Evolutionary conservation across 23 red algal species (phyloP).

Genomic region (Gracilaria domingensis): DNA sequence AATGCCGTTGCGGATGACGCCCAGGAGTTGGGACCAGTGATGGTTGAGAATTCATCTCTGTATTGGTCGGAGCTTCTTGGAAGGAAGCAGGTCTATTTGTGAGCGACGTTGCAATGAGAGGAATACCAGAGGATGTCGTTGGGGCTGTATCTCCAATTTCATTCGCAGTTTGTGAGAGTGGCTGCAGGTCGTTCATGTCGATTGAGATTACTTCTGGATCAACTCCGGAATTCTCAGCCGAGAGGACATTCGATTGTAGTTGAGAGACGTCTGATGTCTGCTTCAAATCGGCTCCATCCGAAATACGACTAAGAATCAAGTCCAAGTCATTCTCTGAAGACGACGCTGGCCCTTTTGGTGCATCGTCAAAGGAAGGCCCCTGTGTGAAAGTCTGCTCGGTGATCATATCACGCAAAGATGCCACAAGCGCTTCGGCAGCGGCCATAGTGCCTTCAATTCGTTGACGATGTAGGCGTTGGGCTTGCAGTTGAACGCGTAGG

Average conservation of each 20-base stretch:
- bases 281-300: conserved; percentile 7
- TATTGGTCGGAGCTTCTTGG: neutral
- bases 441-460: conserved; percentile 54
- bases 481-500: conserved; percentile 44
- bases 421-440: conserved; percentile 65
- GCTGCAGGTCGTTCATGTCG: neutral
- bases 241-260: neutral
- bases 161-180: neutral
- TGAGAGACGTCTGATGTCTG: neutral
- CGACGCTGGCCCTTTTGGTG: neutral
- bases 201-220: neutral
- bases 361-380: conserved; percentile 1
- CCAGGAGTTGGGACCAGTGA: neutral
- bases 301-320: conserved; percentile 31
- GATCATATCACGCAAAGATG: conserved; percentile 61
- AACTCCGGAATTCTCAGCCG: neutral
- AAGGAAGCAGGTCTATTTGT: neutral
- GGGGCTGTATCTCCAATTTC: conserved; percentile 6
- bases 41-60: neutral
- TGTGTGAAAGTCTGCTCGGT: neutral
- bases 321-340: conserved; percentile 27
- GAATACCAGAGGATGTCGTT: neutral
- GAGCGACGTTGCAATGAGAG: too few relatives aligned
- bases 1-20: neutral
- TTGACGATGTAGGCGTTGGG: conserved; percentile 36